Evolutionary conservation across 2,329 filamentous ascomycete genomes (phyloP).

Genomic region (Cytospora paraplurivora): DNA sequence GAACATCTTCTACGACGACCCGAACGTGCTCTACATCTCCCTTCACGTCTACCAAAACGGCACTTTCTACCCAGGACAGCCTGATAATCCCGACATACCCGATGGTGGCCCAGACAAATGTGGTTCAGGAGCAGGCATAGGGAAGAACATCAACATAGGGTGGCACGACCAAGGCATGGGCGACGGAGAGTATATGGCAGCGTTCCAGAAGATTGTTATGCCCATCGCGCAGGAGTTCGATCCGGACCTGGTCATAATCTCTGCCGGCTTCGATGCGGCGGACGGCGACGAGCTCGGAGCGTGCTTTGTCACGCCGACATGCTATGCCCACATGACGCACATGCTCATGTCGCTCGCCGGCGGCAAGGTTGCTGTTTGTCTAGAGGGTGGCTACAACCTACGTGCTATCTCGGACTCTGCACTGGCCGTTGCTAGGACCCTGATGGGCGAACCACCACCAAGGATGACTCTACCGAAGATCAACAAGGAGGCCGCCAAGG

Average conservation of each 20-base stretch:
- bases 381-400: slow-evolving; percentile 96
- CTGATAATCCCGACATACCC: slow-evolving; percentile 57
- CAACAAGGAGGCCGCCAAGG: slow-evolving; percentile 57
- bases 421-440: slow-evolving; percentile 82
- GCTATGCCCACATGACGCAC: slow-evolving; percentile 98
- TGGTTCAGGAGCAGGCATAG: slow-evolving; percentile 56
- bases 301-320: slow-evolving; percentile 86
- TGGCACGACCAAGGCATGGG: slow-evolving; percentile 80
- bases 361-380: slow-evolving; percentile 85
- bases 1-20: slow-evolving; percentile 92
- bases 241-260: slow-evolving; percentile 92
- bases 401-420: slow-evolving; percentile 90
- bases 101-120: slow-evolving; percentile 65
- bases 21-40: slow-evolving; percentile 94
- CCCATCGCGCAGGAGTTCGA: slow-evolving; percentile 92
- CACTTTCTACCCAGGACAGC: slow-evolving; percentile 77
- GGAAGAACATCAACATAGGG: slow-evolving; percentile 67
- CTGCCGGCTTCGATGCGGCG: slow-evolving; percentile 94
- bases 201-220: slow-evolving; percentile 96
- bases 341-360: slow-evolving; percentile 96
- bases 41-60: slow-evolving; percentile 86
- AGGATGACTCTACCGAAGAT: slow-evolving; percentile 59
- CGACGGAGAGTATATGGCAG: slow-evolving; percentile 94
- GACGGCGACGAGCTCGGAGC: slow-evolving; percentile 90
- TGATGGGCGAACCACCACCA: slow-evolving; percentile 92